Base-by-base conservation (phyloP, 1,284 basidiomycete species). In the Naganishia liquefaciens region DNA sequence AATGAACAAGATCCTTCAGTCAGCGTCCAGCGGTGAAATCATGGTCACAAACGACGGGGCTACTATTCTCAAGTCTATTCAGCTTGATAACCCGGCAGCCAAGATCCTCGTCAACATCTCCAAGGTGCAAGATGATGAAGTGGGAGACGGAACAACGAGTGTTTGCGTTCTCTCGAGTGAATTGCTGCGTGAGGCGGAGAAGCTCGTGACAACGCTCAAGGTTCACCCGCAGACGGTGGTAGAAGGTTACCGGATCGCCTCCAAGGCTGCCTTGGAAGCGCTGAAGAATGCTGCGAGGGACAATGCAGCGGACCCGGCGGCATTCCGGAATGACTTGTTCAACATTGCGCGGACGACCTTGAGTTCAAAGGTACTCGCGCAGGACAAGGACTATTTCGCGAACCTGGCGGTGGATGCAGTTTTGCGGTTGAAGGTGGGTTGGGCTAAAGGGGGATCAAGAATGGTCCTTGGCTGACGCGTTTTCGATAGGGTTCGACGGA, bases 71-170 rank as follows among this genome's bases (percentile, higher is more conserved):
- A 97, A 96, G 78, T 88, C 91, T 62, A 98, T 99, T 73, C 90
- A 93, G 72, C 87, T 99, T 70, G 96, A 99, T 81, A 99, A 99
- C 76, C 91, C 96, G 2, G 95, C 96, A 0, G 96, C 96, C 61
- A 99, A 99, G 83, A 98, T 99, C 76, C 85, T 99, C 61, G 96
- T 99, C 75, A 98, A 99, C 81, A 99, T 99, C 77, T 95, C 92
- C n/a, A 99, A 99, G 78, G 94, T 98, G 19, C 96, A 99, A 80
- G 96, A 99, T 75, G 96, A 99, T 77, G 96, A 99, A 80, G 88
- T 99, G 52, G 96, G 96, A 19, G 96, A 98, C 80, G 96, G 96
- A 30, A 99, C 94, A 27, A 99, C 94, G 11, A 88, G 85, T 58
- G 95, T 99, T 42, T 93, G 91, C 69, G 94, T 99, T 1, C 81